Conservation (phyloP, 2,329 filamentous ascomycete genomes). For the Thelonectria rubi region DNA sequence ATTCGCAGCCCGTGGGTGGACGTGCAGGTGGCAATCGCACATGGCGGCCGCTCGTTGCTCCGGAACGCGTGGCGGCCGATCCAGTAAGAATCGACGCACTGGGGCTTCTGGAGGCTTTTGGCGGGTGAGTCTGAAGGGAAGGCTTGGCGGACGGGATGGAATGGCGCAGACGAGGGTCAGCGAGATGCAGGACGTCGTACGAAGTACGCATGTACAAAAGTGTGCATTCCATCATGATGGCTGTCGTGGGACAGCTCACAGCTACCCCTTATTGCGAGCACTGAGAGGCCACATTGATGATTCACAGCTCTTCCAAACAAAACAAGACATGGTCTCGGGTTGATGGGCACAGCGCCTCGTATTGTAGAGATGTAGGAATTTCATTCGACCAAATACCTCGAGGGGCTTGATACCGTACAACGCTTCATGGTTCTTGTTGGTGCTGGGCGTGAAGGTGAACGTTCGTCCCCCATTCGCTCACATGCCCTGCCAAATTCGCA, state of each 20-base stretch:
- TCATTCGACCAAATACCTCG: too few relatives aligned
- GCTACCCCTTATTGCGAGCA: not conserved
- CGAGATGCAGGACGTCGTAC: not conserved
- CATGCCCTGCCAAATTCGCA: not conserved
- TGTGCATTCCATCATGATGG: not conserved
- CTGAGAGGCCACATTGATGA: too few relatives aligned
- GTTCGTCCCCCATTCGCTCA: not conserved
- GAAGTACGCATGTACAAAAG: too few relatives aligned
- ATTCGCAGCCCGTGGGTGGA: not conserved
- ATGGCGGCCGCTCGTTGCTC: conserved; percentile 15
- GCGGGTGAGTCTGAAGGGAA: not conserved
- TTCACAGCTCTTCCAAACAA: not conserved
- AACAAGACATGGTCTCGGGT: conserved; percentile 10
- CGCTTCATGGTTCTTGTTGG: not conserved
- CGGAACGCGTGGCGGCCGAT: not conserved
- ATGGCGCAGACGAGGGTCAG: not conserved
- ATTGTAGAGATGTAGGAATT: not conserved
- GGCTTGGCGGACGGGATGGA: not conserved
- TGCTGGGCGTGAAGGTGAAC: not conserved
- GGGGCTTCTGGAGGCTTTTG: not conserved
- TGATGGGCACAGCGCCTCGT: not conserved
- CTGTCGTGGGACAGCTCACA: not conserved
- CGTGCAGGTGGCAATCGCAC: not conserved
- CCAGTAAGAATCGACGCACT: not conserved
- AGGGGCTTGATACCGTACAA: too few relatives aligned